These are phyloP conservation scores for Solanum sejunctum DNA, from an alignment of 257 asterid genomes.

Conservation along the genomic window DNA sequence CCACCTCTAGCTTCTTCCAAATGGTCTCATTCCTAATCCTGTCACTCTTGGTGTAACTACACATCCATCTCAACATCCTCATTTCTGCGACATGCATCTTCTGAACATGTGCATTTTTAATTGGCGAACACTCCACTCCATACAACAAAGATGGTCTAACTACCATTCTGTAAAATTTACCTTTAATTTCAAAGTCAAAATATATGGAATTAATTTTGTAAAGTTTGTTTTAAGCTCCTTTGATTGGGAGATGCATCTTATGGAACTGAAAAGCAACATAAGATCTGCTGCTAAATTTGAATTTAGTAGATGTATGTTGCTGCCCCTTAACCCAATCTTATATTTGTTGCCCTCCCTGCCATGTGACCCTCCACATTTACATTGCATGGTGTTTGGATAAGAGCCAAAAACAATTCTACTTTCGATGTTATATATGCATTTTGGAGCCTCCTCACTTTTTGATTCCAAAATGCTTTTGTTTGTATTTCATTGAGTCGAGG, in stretches of 20 bases:
- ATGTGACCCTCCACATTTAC: not conserved
- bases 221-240: not conserved
- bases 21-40: too few species aligned
- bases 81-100: too few species aligned
- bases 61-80: too few species aligned
- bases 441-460: not conserved
- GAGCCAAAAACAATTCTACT: not conserved
- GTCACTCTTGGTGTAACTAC: too few species aligned
- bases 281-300: not conserved
- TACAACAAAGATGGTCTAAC: too few species aligned
- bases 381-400: not conserved
- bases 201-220: not conserved
- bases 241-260: not conserved
- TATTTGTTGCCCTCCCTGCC: not conserved
- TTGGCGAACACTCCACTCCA: too few species aligned
- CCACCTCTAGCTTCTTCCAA: too few species aligned
- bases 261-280: not conserved
- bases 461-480: too few species aligned
- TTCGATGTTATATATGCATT: not conserved
- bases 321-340: not conserved
- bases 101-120: too few species aligned
- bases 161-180: too few species aligned
- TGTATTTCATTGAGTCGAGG: too few species aligned
- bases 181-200: not conserved
- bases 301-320: not conserved